A percentile compares a stretch with the other conserved stretches of the same genome.
These are phyloP conservation scores for Iberis amara DNA, from an alignment of 441 rosid species.

Conservation along the genomic window DNA sequence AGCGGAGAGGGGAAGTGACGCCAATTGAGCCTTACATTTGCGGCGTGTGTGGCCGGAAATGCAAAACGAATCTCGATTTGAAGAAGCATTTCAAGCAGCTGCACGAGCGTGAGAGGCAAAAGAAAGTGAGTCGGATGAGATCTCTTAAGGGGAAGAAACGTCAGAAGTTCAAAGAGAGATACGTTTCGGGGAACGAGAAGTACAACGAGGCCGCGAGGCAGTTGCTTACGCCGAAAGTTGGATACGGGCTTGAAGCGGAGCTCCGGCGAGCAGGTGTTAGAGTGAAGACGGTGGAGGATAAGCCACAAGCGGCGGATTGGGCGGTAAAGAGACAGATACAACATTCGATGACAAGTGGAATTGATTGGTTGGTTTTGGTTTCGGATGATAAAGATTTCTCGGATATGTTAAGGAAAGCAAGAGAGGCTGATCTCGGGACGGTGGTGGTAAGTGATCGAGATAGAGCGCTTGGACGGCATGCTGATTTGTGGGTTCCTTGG, in stretches of 20 bases:
- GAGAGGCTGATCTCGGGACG: constrained; percentile 70
- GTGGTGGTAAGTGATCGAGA: constrained; percentile 72
- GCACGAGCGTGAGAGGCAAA: not conserved
- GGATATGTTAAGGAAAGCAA: constrained; percentile 70
- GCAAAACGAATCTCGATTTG: constrained; percentile 66
- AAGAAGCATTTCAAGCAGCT: constrained; percentile 74
- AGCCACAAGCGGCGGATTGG: constrained; percentile 97
- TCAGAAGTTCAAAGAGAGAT: constrained; percentile 62
- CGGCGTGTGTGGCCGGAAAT: constrained; percentile 76
- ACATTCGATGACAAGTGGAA: constrained; percentile 76
- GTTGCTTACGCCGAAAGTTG: constrained; percentile 55
- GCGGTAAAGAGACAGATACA: constrained; percentile 86
- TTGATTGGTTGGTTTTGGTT: constrained; percentile 79
- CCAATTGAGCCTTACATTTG: constrained; percentile 50
- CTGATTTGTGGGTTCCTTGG: constrained; percentile 92
- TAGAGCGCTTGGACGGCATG: constrained; percentile 62
- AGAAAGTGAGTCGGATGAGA: constrained; percentile 50
- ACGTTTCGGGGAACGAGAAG: constrained; percentile 61
- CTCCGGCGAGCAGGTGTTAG: constrained; percentile 71
- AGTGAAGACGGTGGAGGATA: constrained; percentile 82
- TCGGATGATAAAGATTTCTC: constrained; percentile 81
- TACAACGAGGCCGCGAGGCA: constrained; percentile 68
- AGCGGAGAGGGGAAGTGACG: constrained; percentile 29
- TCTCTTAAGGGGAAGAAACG: constrained; percentile 78
- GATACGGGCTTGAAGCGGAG: constrained; percentile 72